Conservation (phyloP, 495 filamentous ascomycete species). For the Tetracladium setigerum region DNA sequence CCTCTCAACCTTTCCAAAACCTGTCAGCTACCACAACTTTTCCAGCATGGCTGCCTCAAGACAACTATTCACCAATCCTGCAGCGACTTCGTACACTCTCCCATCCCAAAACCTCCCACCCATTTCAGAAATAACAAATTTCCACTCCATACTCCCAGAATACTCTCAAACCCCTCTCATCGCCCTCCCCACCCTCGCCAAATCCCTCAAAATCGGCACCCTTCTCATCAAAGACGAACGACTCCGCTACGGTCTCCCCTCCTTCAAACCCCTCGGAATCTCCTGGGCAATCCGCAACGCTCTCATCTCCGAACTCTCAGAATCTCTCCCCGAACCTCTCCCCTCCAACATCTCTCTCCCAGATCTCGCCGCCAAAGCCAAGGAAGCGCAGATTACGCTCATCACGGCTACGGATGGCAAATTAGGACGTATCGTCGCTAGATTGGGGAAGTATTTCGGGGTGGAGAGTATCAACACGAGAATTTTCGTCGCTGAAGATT, state of each 20-base stretch:
- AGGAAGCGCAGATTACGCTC: slow-evolving; percentile 25
- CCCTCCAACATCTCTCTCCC: slow-evolving; percentile 26
- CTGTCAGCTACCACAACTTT: too few species aligned
- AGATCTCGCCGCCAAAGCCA: slow-evolving; percentile 31
- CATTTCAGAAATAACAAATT: slow-evolving; percentile 9
- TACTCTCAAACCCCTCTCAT: slow-evolving; percentile 44
- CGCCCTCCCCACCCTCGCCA: slow-evolving; percentile 41
- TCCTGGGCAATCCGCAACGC: slow-evolving; percentile 62
- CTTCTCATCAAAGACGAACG: slow-evolving; percentile 56
- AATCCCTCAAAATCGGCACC: slow-evolving; percentile 43
- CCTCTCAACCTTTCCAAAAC: too few species aligned
- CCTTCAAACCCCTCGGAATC: slow-evolving; percentile 72
- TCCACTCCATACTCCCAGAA: slow-evolving; percentile 45
- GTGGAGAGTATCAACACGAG: slow-evolving; percentile 32
- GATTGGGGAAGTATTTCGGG: slow-evolving; percentile 48
- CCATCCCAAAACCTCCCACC: too few species aligned
- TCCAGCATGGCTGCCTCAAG: too few species aligned
- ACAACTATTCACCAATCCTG: too few species aligned
- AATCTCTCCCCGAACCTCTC: slow-evolving; percentile 24
- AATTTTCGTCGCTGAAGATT: slow-evolving; percentile 49
- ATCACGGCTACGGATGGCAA: slow-evolving; percentile 63
- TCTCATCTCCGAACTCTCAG: slow-evolving; percentile 30
- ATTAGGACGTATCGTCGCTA: slow-evolving; percentile 60
- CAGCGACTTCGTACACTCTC: too few species aligned
- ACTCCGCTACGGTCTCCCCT: slow-evolving; percentile 51